These are phyloP conservation scores for Cynara cardunculus DNA, from an alignment of 129 eudicot species.

Conservation along the genomic window DNA sequence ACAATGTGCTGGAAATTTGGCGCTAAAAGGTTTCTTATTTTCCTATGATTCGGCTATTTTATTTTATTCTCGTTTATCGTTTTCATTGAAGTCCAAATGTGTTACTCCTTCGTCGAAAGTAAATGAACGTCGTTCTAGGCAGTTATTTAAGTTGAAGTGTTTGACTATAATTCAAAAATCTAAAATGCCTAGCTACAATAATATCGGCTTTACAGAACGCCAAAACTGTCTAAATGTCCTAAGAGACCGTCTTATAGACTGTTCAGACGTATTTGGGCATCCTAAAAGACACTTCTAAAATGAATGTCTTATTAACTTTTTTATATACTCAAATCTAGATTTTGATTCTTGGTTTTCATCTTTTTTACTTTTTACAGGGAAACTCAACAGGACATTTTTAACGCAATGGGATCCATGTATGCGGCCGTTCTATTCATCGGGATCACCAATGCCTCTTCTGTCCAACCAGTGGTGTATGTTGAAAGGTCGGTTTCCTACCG, in stretches of 20 bases:
- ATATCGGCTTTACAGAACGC: not conserved
- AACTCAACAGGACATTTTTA: conserved; percentile 76
- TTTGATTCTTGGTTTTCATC: not conserved
- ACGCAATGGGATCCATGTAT: conserved; percentile 96
- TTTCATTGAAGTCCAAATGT: not conserved
- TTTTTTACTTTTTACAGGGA: conserved; percentile 34
- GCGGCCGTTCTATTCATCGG: conserved; percentile 88
- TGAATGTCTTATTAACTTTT: not conserved
- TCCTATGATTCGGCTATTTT: not conserved
- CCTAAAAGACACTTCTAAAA: not conserved
- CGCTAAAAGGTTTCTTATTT: conserved; percentile 58
- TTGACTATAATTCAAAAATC: not conserved
- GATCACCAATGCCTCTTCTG: conserved; percentile 79
- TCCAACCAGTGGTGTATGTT: conserved; percentile 81
- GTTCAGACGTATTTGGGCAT: too few relatives aligned
- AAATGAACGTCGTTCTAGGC: not conserved
- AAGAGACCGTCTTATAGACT: too few relatives aligned
- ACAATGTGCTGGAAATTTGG: conserved; percentile 96
- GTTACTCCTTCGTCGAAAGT: not conserved
- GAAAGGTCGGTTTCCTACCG: conserved; percentile 83
- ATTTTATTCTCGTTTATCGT: not conserved
- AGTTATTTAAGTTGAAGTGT: not conserved
- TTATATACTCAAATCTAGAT: not conserved
- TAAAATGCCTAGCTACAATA: not conserved
- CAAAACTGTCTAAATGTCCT: too few relatives aligned